phyloP scores from a whole-genome alignment of 345 rosid genomes.

The Citrus hindsii region DNA sequence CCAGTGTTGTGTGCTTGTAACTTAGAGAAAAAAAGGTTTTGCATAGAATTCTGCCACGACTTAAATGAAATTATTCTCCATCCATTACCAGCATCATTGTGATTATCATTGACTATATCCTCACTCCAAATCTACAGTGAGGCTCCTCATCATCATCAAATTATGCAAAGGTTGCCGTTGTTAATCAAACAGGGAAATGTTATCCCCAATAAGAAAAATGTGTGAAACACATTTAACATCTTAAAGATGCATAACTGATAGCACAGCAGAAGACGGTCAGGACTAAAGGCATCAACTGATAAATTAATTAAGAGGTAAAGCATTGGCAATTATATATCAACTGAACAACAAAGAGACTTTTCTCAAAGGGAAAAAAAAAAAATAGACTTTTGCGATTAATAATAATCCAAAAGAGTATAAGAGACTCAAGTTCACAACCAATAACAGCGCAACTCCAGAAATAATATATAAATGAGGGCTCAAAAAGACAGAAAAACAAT shows the following conservation, averaged over 20 bases:
- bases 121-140: neutral
- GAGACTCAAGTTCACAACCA: neutral
- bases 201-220: neutral
- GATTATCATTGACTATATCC: neutral
- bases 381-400: neutral
- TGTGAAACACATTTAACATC: neutral
- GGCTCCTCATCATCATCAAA: conserved; percentile 1
- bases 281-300: neutral
- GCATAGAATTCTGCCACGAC: neutral
- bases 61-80: neutral
- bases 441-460: neutral
- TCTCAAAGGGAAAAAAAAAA: too few species aligned
- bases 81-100: neutral
- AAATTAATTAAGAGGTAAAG: neutral
- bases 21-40: neutral
- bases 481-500: neutral
- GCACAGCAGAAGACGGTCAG: neutral
- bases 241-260: neutral
- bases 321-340: neutral
- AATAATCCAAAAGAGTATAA: neutral
- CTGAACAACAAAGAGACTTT: too few species aligned
- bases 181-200: neutral
- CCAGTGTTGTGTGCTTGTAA: neutral
- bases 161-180: neutral
- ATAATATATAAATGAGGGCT: neutral